These are phyloP conservation scores for Myochromella boudieri DNA, from an alignment of 768 basidiomycete genomes.

Conservation along the genomic window DNA sequence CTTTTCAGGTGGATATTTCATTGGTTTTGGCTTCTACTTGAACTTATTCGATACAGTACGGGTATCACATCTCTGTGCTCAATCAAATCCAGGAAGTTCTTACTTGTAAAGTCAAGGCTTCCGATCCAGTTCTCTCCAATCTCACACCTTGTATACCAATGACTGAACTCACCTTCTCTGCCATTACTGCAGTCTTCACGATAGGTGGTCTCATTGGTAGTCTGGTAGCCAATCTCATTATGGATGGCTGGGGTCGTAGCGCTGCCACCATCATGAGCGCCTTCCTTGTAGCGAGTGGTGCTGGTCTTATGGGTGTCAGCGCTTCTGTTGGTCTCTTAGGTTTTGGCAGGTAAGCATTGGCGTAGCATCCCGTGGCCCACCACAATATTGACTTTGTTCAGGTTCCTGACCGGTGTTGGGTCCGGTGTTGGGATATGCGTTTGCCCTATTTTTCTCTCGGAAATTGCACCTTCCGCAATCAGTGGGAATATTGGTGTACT, in stretches of 20 bases:
- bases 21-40: not conserved
- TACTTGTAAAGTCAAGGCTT: slow-evolving; percentile 53
- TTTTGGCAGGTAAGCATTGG: slow-evolving; percentile 59
- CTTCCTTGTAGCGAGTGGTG: slow-evolving; percentile 53
- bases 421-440: slow-evolving; percentile 76
- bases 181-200: slow-evolving; percentile 85
- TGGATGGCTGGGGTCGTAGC: slow-evolving; percentile 72
- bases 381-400: slow-evolving; percentile 21
- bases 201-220: slow-evolving; percentile 85
- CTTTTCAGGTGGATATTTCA: slow-evolving; percentile 50
- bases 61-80: slow-evolving; percentile 90
- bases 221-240: slow-evolving; percentile 60
- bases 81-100: slow-evolving; percentile 84
- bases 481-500: slow-evolving; percentile 81
- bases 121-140: slow-evolving; percentile 28
- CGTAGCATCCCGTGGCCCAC: not conserved
- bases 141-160: slow-evolving; percentile 80
- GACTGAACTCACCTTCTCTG: slow-evolving; percentile 73
- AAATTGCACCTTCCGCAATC: slow-evolving; percentile 77
- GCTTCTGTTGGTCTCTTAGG: slow-evolving; percentile 53
- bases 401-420: slow-evolving; percentile 67
- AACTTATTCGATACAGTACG: slow-evolving; percentile 50
- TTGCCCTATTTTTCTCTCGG: slow-evolving; percentile 83
- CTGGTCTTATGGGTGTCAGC: slow-evolving; percentile 66
- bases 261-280: slow-evolving; percentile 64